phyloP scores from a whole-genome alignment of 2,329 filamentous ascomycete species.

The Periconia macrospinosa region DNA sequence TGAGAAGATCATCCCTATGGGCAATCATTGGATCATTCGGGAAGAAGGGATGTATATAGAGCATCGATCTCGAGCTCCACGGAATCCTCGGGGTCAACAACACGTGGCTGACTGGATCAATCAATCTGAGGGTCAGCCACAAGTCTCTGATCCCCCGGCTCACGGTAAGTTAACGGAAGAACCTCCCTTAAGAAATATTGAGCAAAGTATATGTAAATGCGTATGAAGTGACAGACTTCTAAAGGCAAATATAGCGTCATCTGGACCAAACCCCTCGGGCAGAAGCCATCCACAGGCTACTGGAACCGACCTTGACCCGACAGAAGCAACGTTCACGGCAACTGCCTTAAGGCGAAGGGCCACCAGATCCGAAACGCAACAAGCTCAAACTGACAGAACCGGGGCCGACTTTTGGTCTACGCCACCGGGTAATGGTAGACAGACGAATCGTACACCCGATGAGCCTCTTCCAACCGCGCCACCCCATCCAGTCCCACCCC shows the following conservation, averaged over 20 bases:
- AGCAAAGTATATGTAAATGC: too few relatives aligned
- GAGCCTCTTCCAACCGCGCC: too few relatives aligned
- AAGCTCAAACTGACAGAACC: too few relatives aligned
- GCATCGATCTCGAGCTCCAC: not conserved
- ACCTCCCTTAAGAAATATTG: too few relatives aligned
- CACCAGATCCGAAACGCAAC: too few relatives aligned
- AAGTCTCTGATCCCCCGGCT: too few relatives aligned
- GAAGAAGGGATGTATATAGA: not conserved
- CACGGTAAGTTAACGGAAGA: too few relatives aligned
- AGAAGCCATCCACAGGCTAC: not conserved
- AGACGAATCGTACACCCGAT: too few relatives aligned
- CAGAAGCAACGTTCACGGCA: not conserved
- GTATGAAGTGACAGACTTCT: too few relatives aligned
- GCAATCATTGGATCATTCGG: not conserved
- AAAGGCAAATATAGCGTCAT: too few relatives aligned
- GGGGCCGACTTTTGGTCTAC: too few relatives aligned
- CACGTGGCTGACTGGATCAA: not conserved
- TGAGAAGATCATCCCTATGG: not conserved
- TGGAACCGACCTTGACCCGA: not conserved
- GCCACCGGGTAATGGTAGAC: too few relatives aligned
- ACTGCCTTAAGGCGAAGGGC: conserved; percentile 9
- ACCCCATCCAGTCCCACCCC: not conserved
- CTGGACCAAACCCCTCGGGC: not conserved
- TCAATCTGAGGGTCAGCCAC: not conserved
- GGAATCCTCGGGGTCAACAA: not conserved